Evolutionary conservation across 345 rosid genomes (phyloP).

Genomic region (Bruguiera sexangula): DNA sequence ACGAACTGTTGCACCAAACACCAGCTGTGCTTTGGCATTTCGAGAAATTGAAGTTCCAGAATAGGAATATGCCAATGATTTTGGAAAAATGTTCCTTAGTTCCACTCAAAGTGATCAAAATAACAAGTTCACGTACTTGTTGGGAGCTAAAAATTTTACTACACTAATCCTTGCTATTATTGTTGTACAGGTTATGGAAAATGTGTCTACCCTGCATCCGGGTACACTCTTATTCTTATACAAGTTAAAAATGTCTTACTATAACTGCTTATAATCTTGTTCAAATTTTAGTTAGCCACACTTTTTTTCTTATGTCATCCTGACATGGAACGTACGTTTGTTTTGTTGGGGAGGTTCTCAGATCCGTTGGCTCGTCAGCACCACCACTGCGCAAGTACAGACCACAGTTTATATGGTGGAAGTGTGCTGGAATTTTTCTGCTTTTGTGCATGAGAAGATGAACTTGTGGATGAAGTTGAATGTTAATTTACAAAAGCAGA

Average conservation of each 20-base stretch:
- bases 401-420: constrained; percentile 30
- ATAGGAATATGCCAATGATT: too few relatives aligned
- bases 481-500: background rate
- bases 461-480: constrained; percentile 28
- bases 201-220: constrained; percentile 20
- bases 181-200: constrained; percentile 27
- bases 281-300: too few relatives aligned
- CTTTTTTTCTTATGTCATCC: background rate
- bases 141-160: background rate
- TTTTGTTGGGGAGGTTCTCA: constrained; percentile 11
- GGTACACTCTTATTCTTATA: constrained; percentile 8
- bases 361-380: constrained; percentile 45
- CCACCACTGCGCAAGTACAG: constrained; percentile 21
- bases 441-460: constrained; percentile 49
- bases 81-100: too few relatives aligned
- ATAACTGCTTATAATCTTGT: background rate
- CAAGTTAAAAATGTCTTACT: background rate
- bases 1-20: too few relatives aligned
- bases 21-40: too few relatives aligned
- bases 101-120: too few relatives aligned
- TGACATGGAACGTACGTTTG: background rate
- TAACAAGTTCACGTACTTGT: too few relatives aligned
- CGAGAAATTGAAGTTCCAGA: too few relatives aligned
- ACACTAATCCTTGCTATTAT: background rate
- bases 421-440: constrained; percentile 37